Evolutionary conservation across 2,329 filamentous ascomycete species (phyloP), one percentile per base, ranked within the genome.

Genomic region (Myriosclerotinia curreyana): DNA sequence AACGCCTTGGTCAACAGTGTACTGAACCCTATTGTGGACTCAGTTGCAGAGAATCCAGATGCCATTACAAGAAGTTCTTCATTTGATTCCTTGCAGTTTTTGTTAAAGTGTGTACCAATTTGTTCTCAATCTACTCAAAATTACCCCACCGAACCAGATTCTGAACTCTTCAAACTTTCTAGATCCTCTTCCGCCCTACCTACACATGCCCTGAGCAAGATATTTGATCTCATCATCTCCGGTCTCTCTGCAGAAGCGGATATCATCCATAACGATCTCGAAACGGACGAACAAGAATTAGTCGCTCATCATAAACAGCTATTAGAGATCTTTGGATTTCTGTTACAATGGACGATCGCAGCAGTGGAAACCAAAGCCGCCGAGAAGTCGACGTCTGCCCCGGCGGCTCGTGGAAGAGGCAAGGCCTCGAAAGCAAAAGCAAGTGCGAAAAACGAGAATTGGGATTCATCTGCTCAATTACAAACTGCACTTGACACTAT

Each of bases 291-390:
- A 74, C 92, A 96, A 76, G 92, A 96, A 73, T 83, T 89, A 11
- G 81, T 96, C 54, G 83, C 88, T 48, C 88, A 96, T 72, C 94
- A 99, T 79, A 97, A 96, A 77, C 87, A 90, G 69, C 82, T 97
- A 1, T 83, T 99, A 69, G 95, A 99, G 75, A 90, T 96, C 73
- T 98, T 96, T 75, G 94, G 89, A 42, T 99, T 96, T 74, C 81
- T 99, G 14, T 79, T 99, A 56, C 93, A 97, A 76, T 99, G 95
- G 96, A 91, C 92, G 8, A 89, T 98, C 68, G 89, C 92, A 8
- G 92, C 90, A n/a, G 91, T 97, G 56, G 95, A 99, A 77, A 89
- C 90, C 48, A 96, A 96, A 77, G 90, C 92, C 2, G 90, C 92
- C 53, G 95, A 98, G 77, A 98, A 96, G 77, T 87, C 92, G 0